These are phyloP conservation scores for Helicocarpus griseus DNA, from an alignment of 2,329 filamentous ascomycete species.

Conservation along the genomic window DNA sequence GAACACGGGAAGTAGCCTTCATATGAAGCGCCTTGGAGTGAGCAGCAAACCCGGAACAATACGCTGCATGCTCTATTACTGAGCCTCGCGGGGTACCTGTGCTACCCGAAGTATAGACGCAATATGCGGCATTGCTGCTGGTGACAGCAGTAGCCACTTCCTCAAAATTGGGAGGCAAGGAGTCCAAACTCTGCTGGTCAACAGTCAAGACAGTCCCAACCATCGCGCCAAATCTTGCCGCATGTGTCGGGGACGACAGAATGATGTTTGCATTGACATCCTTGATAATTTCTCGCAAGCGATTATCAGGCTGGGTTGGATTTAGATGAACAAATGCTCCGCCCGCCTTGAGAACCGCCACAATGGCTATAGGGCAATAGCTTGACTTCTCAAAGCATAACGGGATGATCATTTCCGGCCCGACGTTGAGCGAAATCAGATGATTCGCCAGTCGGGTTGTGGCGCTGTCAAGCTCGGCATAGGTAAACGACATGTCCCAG, in stretches of 20 bases:
- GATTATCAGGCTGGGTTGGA: slow-evolving; percentile 19
- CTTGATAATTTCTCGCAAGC: slow-evolving; percentile 16
- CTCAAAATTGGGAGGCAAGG: slow-evolving; percentile 8
- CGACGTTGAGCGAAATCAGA: slow-evolving; percentile 40
- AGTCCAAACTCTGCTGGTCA: slow-evolving; percentile 6
- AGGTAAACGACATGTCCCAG: slow-evolving; percentile 44
- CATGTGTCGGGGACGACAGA: slow-evolving; percentile 4
- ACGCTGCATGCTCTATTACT: slow-evolving; percentile 40
- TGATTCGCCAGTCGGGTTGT: slow-evolving; percentile 56
- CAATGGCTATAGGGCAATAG: slow-evolving; percentile 47
- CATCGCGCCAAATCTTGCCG: not conserved
- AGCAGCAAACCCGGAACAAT: slow-evolving; percentile 46
- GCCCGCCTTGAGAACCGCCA: slow-evolving; percentile 23
- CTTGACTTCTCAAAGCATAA: slow-evolving; percentile 70
- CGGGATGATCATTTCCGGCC: slow-evolving; percentile 51
- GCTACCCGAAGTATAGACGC: slow-evolving; percentile 45
- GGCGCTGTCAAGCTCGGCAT: slow-evolving; percentile 51
- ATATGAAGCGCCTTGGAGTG: slow-evolving; percentile 39
- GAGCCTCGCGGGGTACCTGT: slow-evolving; percentile 45
- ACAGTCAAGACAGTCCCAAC: slow-evolving; percentile 6
- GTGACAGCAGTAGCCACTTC: slow-evolving; percentile 4
- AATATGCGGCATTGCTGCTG: slow-evolving; percentile 34
- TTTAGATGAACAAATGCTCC: slow-evolving; percentile 24
- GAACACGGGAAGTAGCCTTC: slow-evolving; percentile 42
- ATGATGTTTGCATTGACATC: slow-evolving; percentile 14